phyloP scores from a whole-genome alignment of 2,329 filamentous ascomycete genomes.

The Chrysoporthe austroafricana region DNA sequence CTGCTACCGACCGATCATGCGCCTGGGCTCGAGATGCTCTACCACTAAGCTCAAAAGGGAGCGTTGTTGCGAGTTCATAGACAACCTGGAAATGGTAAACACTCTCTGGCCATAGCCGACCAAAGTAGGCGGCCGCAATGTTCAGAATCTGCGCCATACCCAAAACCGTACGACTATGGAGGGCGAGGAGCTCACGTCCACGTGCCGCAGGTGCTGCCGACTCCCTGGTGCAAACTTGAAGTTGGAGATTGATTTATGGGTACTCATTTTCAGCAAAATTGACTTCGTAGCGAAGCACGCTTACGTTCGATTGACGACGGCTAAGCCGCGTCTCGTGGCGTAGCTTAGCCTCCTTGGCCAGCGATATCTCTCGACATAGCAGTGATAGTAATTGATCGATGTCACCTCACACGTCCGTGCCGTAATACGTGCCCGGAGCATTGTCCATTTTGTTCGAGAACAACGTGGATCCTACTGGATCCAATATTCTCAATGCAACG shows the following conservation, averaged over 20 bases:
- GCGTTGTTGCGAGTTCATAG: no score
- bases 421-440: neutral
- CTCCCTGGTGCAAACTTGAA: neutral
- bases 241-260: neutral
- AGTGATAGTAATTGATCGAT: neutral
- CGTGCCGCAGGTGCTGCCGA: neutral
- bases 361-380: neutral
- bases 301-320: no score
- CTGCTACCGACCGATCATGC: no score
- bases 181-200: neutral
- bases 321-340: neutral
- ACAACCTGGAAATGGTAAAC: no score
- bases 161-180: no score
- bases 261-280: neutral
- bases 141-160: no score
- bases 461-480: neutral
- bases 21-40: no score
- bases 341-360: neutral
- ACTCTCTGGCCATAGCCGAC: no score
- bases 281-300: no score
- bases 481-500: neutral
- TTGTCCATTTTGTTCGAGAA: conserved; percentile 1
- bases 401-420: neutral
- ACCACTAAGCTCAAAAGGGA: no score
- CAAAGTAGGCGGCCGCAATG: no score